These are phyloP conservation scores for Cercospora zeae-maydis DNA, from an alignment of 2,329 filamentous ascomycete species.

Conservation along the genomic window DNA sequence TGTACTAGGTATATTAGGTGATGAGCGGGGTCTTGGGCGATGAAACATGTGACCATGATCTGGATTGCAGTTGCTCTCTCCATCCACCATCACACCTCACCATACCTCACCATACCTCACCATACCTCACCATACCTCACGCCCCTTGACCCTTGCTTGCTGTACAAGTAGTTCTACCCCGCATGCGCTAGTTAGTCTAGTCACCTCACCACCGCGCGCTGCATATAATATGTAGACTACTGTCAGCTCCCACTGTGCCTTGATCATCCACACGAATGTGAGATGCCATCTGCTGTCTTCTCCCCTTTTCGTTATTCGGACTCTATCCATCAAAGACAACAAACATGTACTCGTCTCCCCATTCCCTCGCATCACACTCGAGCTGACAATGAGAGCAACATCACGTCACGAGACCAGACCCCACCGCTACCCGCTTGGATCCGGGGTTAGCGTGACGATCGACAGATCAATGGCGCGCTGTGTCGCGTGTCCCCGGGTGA, in stretches of 20 bases:
- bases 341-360: too few relatives aligned
- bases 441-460: conserved; percentile 6
- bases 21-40: neutral
- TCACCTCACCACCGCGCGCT: too few relatives aligned
- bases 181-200: conserved; percentile 2
- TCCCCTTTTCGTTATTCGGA: neutral
- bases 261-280: neutral
- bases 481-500: neutral
- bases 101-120: neutral
- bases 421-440: neutral
- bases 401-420: neutral
- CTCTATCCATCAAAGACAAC: neutral
- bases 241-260: conserved; percentile 3
- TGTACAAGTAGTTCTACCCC: too few relatives aligned
- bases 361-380: too few relatives aligned
- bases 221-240: too few relatives aligned
- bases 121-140: neutral
- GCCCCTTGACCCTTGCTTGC: neutral
- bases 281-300: neutral
- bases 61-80: neutral
- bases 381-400: neutral
- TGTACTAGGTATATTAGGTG: neutral
- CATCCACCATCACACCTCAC: neutral
- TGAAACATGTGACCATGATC: conserved; percentile 8
- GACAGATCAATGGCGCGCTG: conserved; percentile 5